These are phyloP conservation scores for Nemania abortiva DNA, from an alignment of 2,329 filamentous ascomycete genomes.

Conservation along the genomic window DNA sequence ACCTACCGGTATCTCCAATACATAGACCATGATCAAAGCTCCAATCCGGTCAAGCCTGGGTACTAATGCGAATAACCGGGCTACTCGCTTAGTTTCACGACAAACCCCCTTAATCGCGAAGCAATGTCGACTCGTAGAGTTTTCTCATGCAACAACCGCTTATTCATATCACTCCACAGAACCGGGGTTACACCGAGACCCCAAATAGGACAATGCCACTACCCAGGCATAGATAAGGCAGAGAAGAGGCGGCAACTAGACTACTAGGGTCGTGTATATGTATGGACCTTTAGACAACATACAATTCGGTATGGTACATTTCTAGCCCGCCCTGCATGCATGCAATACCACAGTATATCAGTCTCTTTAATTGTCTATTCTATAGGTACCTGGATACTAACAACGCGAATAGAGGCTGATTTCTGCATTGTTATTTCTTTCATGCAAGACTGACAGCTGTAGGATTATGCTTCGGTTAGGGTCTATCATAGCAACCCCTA, in stretches of 20 bases:
- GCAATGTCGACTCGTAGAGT: not conserved
- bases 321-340: slow-evolving; percentile 15
- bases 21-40: not conserved
- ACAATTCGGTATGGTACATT: slow-evolving; percentile 1
- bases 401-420: not conserved
- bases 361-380: not conserved
- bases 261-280: slow-evolving; percentile 36
- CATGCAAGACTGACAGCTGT: not conserved
- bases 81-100: not conserved
- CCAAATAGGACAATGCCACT: slow-evolving; percentile 11
- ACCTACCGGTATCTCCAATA: not conserved
- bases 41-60: not conserved
- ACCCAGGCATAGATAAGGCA: slow-evolving; percentile 39
- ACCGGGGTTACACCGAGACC: slow-evolving; percentile 11
- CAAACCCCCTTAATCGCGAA: not conserved
- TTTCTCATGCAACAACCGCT: not conserved
- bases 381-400: not conserved
- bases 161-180: not conserved
- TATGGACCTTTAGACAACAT: slow-evolving; percentile 8
- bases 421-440: not conserved
- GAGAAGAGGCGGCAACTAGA: slow-evolving; percentile 37
- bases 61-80: not conserved
- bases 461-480: not conserved
- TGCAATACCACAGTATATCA: slow-evolving; percentile 3
- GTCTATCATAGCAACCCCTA: not conserved